A percentile compares a stretch with the other conserved stretches of the same genome.
These are phyloP conservation scores for Lactarius psammicola DNA, from an alignment of 768 basidiomycete species.

Conservation along the genomic window DNA sequence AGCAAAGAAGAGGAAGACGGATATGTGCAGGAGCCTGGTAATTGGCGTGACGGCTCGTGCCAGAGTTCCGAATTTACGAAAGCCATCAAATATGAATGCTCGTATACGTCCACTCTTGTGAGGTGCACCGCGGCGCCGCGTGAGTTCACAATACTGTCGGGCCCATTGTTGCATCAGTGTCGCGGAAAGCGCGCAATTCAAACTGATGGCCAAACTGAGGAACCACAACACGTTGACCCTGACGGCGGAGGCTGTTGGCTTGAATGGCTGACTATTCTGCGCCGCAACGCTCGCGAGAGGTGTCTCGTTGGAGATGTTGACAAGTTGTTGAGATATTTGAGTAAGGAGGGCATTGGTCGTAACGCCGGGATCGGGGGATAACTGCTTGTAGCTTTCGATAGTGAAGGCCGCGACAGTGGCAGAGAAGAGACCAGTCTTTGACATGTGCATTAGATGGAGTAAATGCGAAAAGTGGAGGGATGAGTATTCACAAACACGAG, in stretches of 20 bases:
- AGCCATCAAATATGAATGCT: not conserved
- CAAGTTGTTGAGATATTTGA: conserved; percentile 21
- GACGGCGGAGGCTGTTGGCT: conserved; percentile 1
- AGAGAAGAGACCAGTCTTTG: conserved; percentile 21
- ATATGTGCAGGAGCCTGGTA: conserved; percentile 5
- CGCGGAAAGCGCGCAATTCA: conserved; percentile 4
- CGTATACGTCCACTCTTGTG: not conserved
- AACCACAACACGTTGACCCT: conserved; percentile 18
- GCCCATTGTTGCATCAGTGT: not conserved
- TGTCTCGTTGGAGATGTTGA: conserved; percentile 1
- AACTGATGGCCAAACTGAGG: conserved; percentile 12
- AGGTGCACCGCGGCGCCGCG: not conserved
- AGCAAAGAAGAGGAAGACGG: conserved; percentile 12
- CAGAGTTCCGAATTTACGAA: not conserved
- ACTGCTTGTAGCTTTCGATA: conserved; percentile 6
- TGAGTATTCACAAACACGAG: conserved; percentile 12
- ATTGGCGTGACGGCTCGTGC: not conserved
- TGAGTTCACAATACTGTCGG: not conserved
- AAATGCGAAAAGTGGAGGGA: not conserved
- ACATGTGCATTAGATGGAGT: not conserved
- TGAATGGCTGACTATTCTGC: not conserved
- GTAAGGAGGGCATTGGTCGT: not conserved
- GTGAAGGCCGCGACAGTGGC: conserved; percentile 7
- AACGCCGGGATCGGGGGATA: conserved; percentile 9
- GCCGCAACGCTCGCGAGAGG: not conserved